Evolutionary conservation across 208 protist genomes (phyloP).

Genomic region (Leishmania lainsoni): DNA sequence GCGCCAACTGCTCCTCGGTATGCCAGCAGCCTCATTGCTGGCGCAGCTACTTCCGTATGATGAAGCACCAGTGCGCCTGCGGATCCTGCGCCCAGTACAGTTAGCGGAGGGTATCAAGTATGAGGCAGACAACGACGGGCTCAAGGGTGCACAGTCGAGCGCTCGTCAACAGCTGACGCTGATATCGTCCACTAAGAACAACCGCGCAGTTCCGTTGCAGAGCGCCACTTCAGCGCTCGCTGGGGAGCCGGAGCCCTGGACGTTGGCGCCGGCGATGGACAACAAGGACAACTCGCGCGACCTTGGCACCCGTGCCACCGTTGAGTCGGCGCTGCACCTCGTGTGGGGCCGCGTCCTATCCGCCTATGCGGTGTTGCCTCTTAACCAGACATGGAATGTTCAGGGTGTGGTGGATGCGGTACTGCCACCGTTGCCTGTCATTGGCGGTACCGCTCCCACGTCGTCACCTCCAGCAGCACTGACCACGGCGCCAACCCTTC

Average conservation of each 20-base stretch:
- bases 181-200: not conserved
- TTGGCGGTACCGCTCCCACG: too few species aligned
- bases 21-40: not conserved
- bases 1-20: not conserved
- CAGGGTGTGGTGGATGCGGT: constrained; percentile 61
- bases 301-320: not conserved
- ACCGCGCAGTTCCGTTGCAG: not conserved
- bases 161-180: not conserved
- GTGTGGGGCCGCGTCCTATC: constrained; percentile 59
- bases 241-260: constrained; percentile 4
- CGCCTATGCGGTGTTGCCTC: constrained; percentile 57
- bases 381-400: constrained; percentile 74
- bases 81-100: constrained; percentile 5
- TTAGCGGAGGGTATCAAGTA: not conserved
- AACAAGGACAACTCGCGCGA: constrained; percentile 6
- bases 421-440: constrained; percentile 25
- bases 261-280: not conserved
- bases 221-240: not conserved
- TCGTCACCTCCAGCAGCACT: not conserved
- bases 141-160: not conserved
- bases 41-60: constrained; percentile 8
- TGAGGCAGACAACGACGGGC: not conserved
- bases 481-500: constrained; percentile 11
- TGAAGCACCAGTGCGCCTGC: constrained; percentile 9
- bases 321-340: constrained; percentile 24